Evolutionary conservation across 208 protist species (phyloP), one percentile per base, ranked within the genome.

Genomic region (Crithidia fasciculata): DNA sequence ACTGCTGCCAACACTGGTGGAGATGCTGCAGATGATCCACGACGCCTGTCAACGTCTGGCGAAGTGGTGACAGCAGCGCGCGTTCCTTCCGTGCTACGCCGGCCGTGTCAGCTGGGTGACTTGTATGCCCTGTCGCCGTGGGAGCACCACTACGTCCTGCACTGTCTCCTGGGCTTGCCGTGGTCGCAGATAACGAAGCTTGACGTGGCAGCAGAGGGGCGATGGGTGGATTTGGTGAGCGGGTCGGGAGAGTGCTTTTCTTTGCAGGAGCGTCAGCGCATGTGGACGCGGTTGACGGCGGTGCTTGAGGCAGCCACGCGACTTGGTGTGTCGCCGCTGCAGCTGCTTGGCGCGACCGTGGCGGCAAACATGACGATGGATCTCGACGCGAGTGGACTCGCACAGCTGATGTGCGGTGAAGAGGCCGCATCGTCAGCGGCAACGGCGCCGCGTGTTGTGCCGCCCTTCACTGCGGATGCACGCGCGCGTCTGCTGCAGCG

Each of bases 301-400:
- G 72, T 90, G n/a, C 79, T 95, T 50, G 83, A 91, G 45, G 91
- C 79, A 3, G 78, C 87, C 0, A 81, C 66, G 44, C 66, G 65
- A 8, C 79, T 95, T 10, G 83, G 81, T 3, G 84, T 92, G 52
- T n/a, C 47, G 28, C 19, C 77, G 15, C 68, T 93, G 68, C 77
- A 72, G 65, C 43, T 63, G 8, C 78, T 95, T 15, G 92, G 86
- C 54, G 78, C 75, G 7, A 80, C 85, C 3, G 77, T 92, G 8
- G 55, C 89, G 2, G 85, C 88, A 3, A 86, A 93, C 65, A 78
- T 91, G 70, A 41, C 93, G 37, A n/a, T 89, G 16, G 82, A 90
- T 64, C 59, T 87, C 16, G 74, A 79, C 63, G 84, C 82, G 49
- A 57, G 54, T 12, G 59, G 78, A 2, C 56, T 95, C 13, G 39